Evolutionary conservation across 768 basidiomycete genomes (phyloP).

Genomic region (Lactarius quietus): DNA sequence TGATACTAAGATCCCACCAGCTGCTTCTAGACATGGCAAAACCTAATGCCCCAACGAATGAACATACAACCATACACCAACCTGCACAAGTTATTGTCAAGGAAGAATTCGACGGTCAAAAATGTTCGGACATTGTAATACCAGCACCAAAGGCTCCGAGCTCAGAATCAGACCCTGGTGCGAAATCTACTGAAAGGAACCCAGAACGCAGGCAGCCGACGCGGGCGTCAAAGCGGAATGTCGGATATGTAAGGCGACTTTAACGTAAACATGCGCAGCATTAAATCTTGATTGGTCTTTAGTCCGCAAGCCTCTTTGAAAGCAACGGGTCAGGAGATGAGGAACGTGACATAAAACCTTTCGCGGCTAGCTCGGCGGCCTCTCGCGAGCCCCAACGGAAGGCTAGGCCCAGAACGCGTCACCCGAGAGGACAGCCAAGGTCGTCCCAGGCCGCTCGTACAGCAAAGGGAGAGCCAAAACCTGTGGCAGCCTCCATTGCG

Average conservation of each 20-base stretch:
- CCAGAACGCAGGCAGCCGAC: conserved; percentile 25
- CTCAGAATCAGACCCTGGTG: conserved; percentile 7
- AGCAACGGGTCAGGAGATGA: conserved; percentile 22
- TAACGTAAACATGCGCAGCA: not conserved
- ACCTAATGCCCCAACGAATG: conserved; percentile 6
- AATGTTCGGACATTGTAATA: not conserved
- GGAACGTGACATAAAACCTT: conserved; percentile 3
- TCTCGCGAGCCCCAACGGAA: conserved; percentile 20
- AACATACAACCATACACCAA: conserved; percentile 4
- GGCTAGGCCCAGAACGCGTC: conserved; percentile 12
- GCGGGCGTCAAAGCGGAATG: conserved; percentile 25
- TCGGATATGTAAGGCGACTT: conserved; percentile 21
- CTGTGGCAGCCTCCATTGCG: not conserved
- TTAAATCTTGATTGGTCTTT: not conserved
- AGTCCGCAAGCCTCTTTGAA: conserved; percentile 17
- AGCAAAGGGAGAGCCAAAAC: conserved; percentile 8
- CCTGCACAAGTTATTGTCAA: not conserved
- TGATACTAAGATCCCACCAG: conserved; percentile 9
- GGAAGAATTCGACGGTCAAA: not conserved
- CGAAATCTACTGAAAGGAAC: conserved; percentile 10
- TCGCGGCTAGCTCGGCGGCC: not conserved
- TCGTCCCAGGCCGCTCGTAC: conserved; percentile 1
- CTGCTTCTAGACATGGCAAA: conserved; percentile 24
- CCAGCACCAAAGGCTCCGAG: not conserved
- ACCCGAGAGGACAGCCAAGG: conserved; percentile 12